Evolutionary conservation across 768 basidiomycete genomes (phyloP).

Genomic region (Lactarius deliciosus): DNA sequence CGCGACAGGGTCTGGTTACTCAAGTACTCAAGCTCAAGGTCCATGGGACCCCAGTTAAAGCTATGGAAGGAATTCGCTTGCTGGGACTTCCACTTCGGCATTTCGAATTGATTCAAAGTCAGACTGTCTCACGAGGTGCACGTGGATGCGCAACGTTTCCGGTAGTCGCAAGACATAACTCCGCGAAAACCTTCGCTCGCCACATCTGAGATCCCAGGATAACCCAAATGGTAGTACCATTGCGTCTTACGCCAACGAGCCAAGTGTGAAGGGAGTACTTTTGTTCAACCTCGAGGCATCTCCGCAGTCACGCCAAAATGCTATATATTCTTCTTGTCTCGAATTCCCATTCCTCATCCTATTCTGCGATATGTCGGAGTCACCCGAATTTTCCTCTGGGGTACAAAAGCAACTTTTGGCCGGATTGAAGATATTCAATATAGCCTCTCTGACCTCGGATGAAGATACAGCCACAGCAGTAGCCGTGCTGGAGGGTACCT

Average conservation of each 20-base stretch:
- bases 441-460: constrained; percentile 7
- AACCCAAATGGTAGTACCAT: constrained; percentile 10
- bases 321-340: constrained; percentile 2
- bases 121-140: neutral
- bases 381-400: neutral
- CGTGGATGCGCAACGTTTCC: neutral
- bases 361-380: neutral
- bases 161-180: neutral
- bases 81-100: too few relatives aligned
- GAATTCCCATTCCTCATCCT: neutral
- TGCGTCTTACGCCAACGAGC: neutral
- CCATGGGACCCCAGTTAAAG: too few relatives aligned
- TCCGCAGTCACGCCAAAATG: constrained; percentile 4
- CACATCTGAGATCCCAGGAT: neutral
- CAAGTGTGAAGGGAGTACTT: neutral
- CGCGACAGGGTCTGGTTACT: too few relatives aligned
- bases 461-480: constrained; percentile 9
- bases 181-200: neutral
- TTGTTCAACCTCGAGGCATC: constrained; percentile 12
- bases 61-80: too few relatives aligned
- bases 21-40: too few relatives aligned
- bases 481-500: constrained; percentile 10
- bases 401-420: constrained; percentile 12
- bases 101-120: neutral
- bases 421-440: constrained; percentile 12